phyloP scores from a whole-genome alignment of 176 grass and related monocot species.

The Aechmea fasciata region DNA sequence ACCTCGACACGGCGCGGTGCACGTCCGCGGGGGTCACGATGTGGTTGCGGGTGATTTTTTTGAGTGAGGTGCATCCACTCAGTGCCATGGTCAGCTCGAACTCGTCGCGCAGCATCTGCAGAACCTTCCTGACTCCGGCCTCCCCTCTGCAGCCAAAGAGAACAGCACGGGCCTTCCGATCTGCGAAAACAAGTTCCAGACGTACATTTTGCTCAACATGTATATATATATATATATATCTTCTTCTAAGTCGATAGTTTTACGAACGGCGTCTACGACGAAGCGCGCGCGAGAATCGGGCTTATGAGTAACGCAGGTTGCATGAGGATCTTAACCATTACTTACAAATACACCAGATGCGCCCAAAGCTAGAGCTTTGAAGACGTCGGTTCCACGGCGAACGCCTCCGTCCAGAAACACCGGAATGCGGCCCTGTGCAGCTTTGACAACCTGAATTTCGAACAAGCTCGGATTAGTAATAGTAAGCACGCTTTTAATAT shows the following conservation, averaged over 20 bases:
- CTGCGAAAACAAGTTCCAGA: constrained; percentile 13
- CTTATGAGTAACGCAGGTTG: neutral
- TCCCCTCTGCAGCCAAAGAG: constrained; percentile 77
- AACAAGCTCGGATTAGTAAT: neutral
- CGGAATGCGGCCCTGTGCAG: constrained; percentile 62
- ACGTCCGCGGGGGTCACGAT: constrained; percentile 60
- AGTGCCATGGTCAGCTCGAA: constrained; percentile 93
- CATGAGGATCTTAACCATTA: neutral
- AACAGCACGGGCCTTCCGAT: constrained; percentile 86
- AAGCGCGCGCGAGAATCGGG: neutral
- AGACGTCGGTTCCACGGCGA: constrained; percentile 90
- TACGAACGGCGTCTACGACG: no score
- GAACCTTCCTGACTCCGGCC: constrained; percentile 62
- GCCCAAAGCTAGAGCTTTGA: constrained; percentile 91
- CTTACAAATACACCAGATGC: constrained; percentile 89
- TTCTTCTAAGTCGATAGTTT: neutral
- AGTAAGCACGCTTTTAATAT: neutral
- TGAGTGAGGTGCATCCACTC: constrained; percentile 76
- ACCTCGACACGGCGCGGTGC: constrained; percentile 34
- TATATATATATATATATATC: no score
- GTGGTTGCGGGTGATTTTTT: constrained; percentile 89
- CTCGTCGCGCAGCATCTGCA: constrained; percentile 80
- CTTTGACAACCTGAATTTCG: constrained; percentile 54
- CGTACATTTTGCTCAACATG: neutral
- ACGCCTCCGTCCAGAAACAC: constrained; percentile 94